Conservation (phyloP, 768 basidiomycete genomes). For the Leccinum obscurum region DNA sequence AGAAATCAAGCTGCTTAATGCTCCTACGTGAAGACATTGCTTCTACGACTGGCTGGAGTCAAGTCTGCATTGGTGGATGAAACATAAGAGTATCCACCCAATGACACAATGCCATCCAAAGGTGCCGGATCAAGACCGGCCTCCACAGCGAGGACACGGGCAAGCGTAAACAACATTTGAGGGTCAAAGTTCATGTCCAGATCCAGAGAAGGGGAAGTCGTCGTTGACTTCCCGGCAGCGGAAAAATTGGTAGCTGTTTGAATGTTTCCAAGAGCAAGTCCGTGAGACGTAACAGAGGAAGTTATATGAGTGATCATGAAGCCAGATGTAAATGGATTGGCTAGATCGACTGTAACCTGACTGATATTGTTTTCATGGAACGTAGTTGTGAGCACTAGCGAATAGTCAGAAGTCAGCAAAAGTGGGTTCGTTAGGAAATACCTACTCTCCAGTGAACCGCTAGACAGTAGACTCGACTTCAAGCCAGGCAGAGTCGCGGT, state of each 20-base stretch:
- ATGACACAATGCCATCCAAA: constrained; percentile 61
- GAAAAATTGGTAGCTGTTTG: constrained; percentile 50
- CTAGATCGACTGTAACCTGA: constrained; percentile 60
- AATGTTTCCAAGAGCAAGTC: constrained; percentile 63
- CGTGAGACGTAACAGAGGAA: constrained; percentile 61
- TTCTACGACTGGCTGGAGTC: constrained; percentile 35
- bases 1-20: background rate
- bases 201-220: constrained; percentile 55
- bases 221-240: constrained; percentile 52
- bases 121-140: constrained; percentile 61
- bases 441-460: constrained; percentile 55
- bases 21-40: constrained; percentile 54
- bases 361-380: constrained; percentile 61
- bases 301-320: constrained; percentile 58
- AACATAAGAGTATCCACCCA: constrained; percentile 69
- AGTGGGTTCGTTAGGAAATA: background rate
- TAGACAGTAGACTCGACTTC: constrained; percentile 53
- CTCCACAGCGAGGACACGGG: constrained; percentile 62
- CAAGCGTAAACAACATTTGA: constrained; percentile 65
- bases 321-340: constrained; percentile 65
- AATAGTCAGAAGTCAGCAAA: background rate
- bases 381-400: constrained; percentile 60
- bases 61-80: constrained; percentile 35
- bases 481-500: constrained; percentile 59
- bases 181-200: constrained; percentile 71